phyloP scores from a whole-genome alignment of 192 early-diverging fungal genomes.

The Spinellus fusiger region DNA sequence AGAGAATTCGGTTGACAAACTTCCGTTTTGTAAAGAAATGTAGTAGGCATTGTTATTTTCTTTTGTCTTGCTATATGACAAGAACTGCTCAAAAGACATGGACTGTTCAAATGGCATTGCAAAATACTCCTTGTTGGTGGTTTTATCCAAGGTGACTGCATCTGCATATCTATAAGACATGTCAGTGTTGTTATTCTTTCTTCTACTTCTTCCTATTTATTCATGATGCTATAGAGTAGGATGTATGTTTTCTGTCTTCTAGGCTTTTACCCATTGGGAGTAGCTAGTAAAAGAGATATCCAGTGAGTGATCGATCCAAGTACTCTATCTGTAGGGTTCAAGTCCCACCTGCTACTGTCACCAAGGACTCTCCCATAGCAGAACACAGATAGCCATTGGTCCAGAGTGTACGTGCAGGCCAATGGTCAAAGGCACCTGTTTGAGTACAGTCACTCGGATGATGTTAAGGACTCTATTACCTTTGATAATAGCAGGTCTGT shows the following conservation, averaged over 20 bases:
- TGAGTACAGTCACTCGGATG: background rate
- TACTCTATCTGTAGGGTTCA: background rate
- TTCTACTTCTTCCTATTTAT: no score
- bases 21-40: slow-evolving; percentile 48
- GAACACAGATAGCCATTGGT: slow-evolving; percentile 39
- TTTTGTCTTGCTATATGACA: slow-evolving; percentile 26
- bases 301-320: background rate
- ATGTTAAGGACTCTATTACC: slow-evolving; percentile 2
- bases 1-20: slow-evolving; percentile 36
- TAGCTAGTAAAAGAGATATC: slow-evolving; percentile 5
- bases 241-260: background rate
- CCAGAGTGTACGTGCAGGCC: slow-evolving; percentile 41
- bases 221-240: no score
- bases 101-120: slow-evolving; percentile 41
- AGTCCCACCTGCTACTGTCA: slow-evolving; percentile 41
- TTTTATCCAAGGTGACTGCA: slow-evolving; percentile 34
- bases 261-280: slow-evolving; percentile 20
- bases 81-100: slow-evolving; percentile 40
- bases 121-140: slow-evolving; percentile 36
- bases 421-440: slow-evolving; percentile 28
- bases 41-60: slow-evolving; percentile 30
- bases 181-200: no score
- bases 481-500: slow-evolving; percentile 39
- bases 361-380: slow-evolving; percentile 21
- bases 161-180: slow-evolving; percentile 36